These are phyloP conservation scores for Sporobolomyces phaffii DNA, from an alignment of 768 basidiomycete genomes.

Conservation along the genomic window DNA sequence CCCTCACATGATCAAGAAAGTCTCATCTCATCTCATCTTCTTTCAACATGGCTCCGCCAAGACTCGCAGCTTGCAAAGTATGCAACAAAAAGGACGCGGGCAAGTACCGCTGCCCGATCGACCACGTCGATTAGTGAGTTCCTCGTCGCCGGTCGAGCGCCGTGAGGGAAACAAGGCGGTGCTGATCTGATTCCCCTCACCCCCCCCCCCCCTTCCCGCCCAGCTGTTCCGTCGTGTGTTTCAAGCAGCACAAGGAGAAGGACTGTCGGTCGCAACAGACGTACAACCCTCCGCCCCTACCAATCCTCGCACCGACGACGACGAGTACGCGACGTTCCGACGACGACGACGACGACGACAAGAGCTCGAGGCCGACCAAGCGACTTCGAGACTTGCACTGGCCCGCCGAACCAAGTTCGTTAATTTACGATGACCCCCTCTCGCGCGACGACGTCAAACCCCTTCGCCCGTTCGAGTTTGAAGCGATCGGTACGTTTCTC, in stretches of 20 bases:
- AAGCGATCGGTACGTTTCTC: conserved; percentile 24
- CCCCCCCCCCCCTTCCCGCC: background rate
- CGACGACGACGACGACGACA: conserved; percentile 1
- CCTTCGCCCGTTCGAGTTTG: conserved; percentile 29
- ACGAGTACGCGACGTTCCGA: no score
- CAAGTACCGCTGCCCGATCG: conserved; percentile 29
- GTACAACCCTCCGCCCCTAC: background rate
- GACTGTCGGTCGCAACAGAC: conserved; percentile 9
- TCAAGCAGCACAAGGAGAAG: conserved; percentile 32
- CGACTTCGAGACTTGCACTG: conserved; percentile 31
- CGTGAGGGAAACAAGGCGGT: background rate
- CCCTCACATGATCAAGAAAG: background rate
- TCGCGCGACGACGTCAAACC: conserved; percentile 36
- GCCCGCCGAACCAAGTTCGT: conserved; percentile 34
- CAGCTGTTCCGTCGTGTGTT: conserved; percentile 25
- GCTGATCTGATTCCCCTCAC: background rate
- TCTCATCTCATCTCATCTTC: background rate
- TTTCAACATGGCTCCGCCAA: conserved; percentile 19
- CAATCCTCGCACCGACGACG: background rate
- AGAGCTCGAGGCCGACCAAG: conserved; percentile 35
- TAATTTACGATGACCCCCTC: conserved; percentile 36
- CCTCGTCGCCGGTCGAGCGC: background rate
- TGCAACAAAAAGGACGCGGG: conserved; percentile 18
- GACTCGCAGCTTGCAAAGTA: conserved; percentile 25
- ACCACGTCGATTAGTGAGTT: conserved; percentile 26